Evolutionary conservation across 2,329 filamentous ascomycete genomes (phyloP).

Genomic region (Tolypocladium cylindrosporum): DNA sequence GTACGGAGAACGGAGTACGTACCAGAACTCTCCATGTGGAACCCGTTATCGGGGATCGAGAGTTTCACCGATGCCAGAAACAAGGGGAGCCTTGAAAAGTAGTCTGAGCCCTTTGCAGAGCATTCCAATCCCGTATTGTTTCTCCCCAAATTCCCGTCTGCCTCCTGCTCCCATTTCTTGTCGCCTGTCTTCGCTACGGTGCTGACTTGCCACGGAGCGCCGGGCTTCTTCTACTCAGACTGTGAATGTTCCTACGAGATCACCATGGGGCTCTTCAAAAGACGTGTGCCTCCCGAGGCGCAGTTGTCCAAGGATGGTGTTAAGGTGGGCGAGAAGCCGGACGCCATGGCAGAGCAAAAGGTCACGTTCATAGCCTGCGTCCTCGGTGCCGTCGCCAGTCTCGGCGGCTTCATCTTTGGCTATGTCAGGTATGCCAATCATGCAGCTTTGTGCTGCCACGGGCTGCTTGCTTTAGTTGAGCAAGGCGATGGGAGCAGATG

Average conservation of each 20-base stretch:
- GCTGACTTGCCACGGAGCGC: neutral
- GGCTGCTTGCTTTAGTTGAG: neutral
- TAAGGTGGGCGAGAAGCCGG: neutral
- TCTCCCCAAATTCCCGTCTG: neutral
- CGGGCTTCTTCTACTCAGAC: neutral
- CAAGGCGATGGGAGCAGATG: neutral
- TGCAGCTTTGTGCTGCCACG: no score
- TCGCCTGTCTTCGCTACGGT: neutral
- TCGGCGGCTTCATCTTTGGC: slow-evolving; percentile 49
- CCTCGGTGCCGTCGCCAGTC: slow-evolving; percentile 40
- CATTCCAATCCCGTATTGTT: neutral
- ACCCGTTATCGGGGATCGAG: neutral
- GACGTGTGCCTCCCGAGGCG: neutral
- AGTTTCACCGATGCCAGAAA: neutral
- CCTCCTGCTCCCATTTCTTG: neutral
- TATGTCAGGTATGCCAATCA: slow-evolving; percentile 36
- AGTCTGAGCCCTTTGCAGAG: neutral
- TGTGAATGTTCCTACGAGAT: neutral
- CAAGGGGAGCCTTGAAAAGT: neutral
- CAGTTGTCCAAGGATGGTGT: neutral
- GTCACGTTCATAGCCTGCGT: slow-evolving; percentile 33
- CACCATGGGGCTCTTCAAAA: slow-evolving; percentile 2
- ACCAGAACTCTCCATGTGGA: neutral
- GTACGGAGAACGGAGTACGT: no score
- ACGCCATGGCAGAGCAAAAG: neutral